Evolutionary conservation across 73 alveolate species (phyloP).

Genomic region (Paramecium sonneborni): DNA sequence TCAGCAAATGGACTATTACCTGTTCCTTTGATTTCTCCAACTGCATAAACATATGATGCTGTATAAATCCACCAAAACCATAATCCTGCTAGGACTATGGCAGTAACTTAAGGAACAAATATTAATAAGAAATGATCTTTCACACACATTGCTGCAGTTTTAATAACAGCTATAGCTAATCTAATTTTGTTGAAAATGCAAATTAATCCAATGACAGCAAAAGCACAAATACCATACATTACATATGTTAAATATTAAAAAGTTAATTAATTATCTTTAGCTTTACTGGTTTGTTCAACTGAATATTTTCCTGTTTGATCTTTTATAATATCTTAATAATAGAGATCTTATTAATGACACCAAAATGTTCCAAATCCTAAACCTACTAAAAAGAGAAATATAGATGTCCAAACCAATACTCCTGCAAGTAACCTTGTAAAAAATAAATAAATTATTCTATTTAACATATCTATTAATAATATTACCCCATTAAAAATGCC

Average conservation of each 20-base stretch:
- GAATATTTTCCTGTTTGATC: slow-evolving; percentile 26
- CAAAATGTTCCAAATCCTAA: slow-evolving; percentile 57
- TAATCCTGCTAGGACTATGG: slow-evolving; percentile 55
- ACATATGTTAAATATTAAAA: slow-evolving; percentile 59
- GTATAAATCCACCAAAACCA: slow-evolving; percentile 88
- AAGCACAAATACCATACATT: slow-evolving; percentile 64
- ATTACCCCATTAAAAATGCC: slow-evolving; percentile 73
- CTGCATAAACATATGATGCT: slow-evolving; percentile 69
- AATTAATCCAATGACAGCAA: slow-evolving; percentile 49
- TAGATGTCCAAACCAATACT: slow-evolving; percentile 73
- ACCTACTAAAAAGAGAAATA: slow-evolving; percentile 73
- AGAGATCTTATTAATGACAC: slow-evolving; percentile 43
- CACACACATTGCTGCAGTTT: slow-evolving; percentile 71
- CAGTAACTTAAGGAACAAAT: slow-evolving; percentile 67
- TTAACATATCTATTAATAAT: not conserved
- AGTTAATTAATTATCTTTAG: slow-evolving; percentile 28
- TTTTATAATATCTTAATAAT: not conserved
- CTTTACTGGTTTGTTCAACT: slow-evolving; percentile 37
- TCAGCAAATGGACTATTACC: slow-evolving; percentile 77
- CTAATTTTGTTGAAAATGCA: slow-evolving; percentile 87
- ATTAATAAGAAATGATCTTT: slow-evolving; percentile 65
- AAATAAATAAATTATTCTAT: slow-evolving; percentile 68
- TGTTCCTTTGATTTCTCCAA: slow-evolving; percentile 79
- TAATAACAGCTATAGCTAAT: slow-evolving; percentile 93
- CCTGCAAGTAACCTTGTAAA: slow-evolving; percentile 81